These are phyloP conservation scores for Begonia peltatifolia DNA, from an alignment of 306 rosid genomes.

Conservation along the genomic window DNA sequence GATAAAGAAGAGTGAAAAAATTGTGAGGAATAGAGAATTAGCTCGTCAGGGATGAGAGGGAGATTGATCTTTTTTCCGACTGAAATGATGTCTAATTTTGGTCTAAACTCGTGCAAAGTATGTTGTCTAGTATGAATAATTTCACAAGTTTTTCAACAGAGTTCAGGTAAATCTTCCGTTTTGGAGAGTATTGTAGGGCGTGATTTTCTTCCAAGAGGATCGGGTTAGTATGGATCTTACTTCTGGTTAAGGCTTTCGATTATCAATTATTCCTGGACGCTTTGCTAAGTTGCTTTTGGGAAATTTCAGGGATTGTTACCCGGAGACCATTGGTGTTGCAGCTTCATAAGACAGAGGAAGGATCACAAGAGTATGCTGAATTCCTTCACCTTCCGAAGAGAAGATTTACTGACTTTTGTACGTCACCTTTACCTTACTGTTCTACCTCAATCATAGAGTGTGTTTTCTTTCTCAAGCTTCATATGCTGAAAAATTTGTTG, in stretches of 20 bases:
- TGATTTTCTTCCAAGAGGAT: conserved; percentile 95
- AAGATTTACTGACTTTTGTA: conserved; percentile 62
- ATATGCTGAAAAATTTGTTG: no score
- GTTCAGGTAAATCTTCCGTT: conserved; percentile 97
- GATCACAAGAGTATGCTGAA: conserved; percentile 76
- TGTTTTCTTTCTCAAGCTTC: no score
- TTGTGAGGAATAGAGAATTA: no score
- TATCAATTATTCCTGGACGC: background rate
- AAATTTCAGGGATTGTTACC: conserved; percentile 71
- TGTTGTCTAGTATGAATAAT: no score
- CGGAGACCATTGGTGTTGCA: conserved; percentile 96
- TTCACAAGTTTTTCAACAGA: conserved; percentile 26
- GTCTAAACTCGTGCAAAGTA: no score
- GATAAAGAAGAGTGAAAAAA: no score
- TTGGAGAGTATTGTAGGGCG: conserved; percentile 94
- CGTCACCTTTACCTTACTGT: conserved; percentile 1
- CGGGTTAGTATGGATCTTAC: conserved; percentile 30
- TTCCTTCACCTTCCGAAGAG: conserved; percentile 79
- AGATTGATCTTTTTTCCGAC: no score
- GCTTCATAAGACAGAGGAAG: conserved; percentile 73
- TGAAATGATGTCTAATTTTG: no score
- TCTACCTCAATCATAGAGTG: no score
- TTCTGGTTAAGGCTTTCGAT: no score
- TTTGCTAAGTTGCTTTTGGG: background rate
- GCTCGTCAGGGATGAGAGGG: no score